Conservation (phyloP, 176 grass and related monocot genomes). For the Canna indica region DNA sequence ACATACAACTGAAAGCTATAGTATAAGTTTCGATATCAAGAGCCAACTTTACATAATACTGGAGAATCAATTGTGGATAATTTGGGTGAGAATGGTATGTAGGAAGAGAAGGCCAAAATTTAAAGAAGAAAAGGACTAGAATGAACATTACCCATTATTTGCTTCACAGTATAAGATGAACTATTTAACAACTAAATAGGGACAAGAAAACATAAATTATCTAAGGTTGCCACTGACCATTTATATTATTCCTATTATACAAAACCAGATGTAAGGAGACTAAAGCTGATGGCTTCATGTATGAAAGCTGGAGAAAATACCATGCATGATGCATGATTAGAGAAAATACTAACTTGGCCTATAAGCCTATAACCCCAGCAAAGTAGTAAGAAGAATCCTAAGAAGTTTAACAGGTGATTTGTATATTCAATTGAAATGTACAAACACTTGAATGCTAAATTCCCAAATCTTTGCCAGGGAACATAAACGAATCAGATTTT, state of each 20-base stretch:
- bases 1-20: not conserved
- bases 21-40: not conserved
- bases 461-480: no score
- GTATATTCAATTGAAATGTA: not conserved
- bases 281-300: no score
- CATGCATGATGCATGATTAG: no score
- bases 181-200: not conserved
- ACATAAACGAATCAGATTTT: not conserved
- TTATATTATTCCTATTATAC: not conserved
- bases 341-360: not conserved
- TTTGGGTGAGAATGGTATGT: not conserved
- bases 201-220: not conserved
- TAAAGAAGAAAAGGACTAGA: not conserved
- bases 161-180: not conserved
- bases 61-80: not conserved
- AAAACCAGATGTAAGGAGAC: not conserved
- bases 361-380: not conserved
- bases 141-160: not conserved
- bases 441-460: not conserved
- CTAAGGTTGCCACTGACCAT: no score
- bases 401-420: not conserved
- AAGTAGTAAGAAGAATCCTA: not conserved
- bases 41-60: not conserved
- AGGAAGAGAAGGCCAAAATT: not conserved
- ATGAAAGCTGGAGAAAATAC: no score